Evolutionary conservation across 2,329 filamentous ascomycete genomes (phyloP).

Genomic region (Knufia fluminis): DNA sequence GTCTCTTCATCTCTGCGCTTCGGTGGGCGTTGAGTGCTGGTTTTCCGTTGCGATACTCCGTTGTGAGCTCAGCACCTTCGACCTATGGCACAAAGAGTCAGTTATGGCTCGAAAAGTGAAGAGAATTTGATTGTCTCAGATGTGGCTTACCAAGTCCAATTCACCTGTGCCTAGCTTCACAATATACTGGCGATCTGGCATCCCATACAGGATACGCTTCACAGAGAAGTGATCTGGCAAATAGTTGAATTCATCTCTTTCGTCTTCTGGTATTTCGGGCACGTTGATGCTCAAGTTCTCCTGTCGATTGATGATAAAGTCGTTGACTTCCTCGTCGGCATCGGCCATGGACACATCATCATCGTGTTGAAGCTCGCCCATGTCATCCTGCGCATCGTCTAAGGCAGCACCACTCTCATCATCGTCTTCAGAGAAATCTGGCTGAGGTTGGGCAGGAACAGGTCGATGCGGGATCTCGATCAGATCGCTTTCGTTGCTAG

Average conservation of each 20-base stretch:
- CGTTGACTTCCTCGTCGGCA: slow-evolving; percentile 4
- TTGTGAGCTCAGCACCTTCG: slow-evolving; percentile 1
- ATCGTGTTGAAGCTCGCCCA: background rate
- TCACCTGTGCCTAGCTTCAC: slow-evolving; percentile 32
- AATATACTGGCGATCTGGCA: slow-evolving; percentile 27
- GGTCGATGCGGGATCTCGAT: slow-evolving; percentile 13
- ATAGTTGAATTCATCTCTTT: slow-evolving; percentile 30
- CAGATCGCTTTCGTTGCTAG: slow-evolving; percentile 2
- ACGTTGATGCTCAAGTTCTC: slow-evolving; percentile 25
- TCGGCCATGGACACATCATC: background rate
- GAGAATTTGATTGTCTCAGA: background rate
- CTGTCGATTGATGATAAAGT: background rate
- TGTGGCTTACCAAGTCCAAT: slow-evolving; percentile 26
- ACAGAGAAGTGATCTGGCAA: slow-evolving; percentile 32
- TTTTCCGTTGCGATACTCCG: slow-evolving; percentile 3
- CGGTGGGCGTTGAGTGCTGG: slow-evolving; percentile 2
- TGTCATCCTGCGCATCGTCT: background rate
- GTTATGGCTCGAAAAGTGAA: background rate
- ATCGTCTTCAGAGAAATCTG: too few relatives aligned
- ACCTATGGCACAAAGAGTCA: background rate
- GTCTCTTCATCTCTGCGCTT: background rate
- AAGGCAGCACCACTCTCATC: background rate
- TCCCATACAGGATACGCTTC: slow-evolving; percentile 21
- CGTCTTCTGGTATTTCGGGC: slow-evolving; percentile 25
- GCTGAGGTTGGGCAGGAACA: background rate